A percentile compares a stretch with the other conserved stretches of the same genome.
Conservation (phyloP, 2,329 filamentous ascomycete species). For the Nemania serpens region DNA sequence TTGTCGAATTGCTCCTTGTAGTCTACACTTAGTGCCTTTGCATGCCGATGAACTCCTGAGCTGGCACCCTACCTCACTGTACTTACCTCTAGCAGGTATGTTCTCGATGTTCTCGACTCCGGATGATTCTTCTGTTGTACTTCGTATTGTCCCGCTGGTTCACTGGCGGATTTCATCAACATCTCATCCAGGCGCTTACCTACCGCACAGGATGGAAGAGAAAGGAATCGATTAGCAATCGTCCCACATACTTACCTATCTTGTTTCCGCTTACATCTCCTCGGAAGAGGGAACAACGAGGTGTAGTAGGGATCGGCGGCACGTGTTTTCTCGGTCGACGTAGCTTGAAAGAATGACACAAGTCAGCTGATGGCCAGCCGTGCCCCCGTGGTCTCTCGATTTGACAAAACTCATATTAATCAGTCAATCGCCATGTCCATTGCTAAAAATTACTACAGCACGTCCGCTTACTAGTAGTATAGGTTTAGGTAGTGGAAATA, state of each 20-base stretch:
- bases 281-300: too few species aligned
- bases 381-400: constrained; percentile 12
- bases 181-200: not conserved
- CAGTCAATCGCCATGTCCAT: not conserved
- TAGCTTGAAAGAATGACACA: constrained; percentile 14
- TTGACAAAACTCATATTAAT: not conserved
- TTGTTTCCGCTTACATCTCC: not conserved
- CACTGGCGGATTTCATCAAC: not conserved
- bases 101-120: not conserved
- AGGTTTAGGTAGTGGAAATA: too few species aligned
- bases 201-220: not conserved
- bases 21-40: not conserved
- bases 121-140: constrained; percentile 8
- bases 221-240: not conserved
- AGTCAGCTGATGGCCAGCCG: constrained; percentile 25
- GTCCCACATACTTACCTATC: too few species aligned
- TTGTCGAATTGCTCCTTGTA: too few species aligned
- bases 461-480: too few species aligned
- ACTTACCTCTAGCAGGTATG: too few species aligned
- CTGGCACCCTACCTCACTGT: too few species aligned
- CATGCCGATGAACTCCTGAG: constrained; percentile 3
- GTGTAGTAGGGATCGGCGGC: too few species aligned
- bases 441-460: constrained; percentile 5
- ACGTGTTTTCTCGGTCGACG: not conserved
- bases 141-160: too few species aligned